These are phyloP conservation scores for Sporisorium exsertum DNA, from an alignment of 1,284 basidiomycete genomes.

Conservation along the genomic window DNA sequence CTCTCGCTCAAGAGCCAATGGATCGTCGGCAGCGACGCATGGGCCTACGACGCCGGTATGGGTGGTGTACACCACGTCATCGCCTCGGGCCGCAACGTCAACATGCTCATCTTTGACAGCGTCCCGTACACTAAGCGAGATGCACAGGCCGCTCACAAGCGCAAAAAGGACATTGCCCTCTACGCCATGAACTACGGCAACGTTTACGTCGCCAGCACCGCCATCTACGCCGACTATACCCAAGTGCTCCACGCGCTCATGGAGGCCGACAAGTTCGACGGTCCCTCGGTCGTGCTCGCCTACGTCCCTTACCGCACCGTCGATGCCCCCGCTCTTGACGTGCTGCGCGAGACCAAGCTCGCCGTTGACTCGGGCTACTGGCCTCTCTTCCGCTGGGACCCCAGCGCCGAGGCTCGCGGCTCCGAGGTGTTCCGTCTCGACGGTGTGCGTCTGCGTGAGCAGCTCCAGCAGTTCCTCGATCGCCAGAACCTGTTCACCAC, in stretches of 20 bases:
- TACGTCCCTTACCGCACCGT: constrained; percentile 88
- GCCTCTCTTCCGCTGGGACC: constrained; percentile 99
- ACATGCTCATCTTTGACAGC: constrained; percentile 95
- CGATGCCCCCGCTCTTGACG: constrained; percentile 80
- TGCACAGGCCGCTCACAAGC: constrained; percentile 63
- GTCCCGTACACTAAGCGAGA: constrained; percentile 82
- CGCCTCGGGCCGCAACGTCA: constrained; percentile 88
- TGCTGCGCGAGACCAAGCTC: constrained; percentile 95
- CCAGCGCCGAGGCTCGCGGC: constrained; percentile 78
- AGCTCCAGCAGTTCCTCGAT: constrained; percentile 94
- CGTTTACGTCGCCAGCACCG: constrained; percentile 93
- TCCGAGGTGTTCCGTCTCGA: constrained; percentile 90
- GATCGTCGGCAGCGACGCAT: constrained; percentile 97
- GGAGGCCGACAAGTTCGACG: constrained; percentile 90
- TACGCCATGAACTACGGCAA: constrained; percentile 99
- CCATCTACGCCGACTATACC: constrained; percentile 93
- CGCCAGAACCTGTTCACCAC: constrained; percentile 95
- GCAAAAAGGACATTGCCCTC: constrained; percentile 69
- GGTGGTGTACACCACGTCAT: constrained; percentile 95
- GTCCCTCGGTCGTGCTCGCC: constrained; percentile 91
- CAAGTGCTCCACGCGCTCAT: constrained; percentile 92
- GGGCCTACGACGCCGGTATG: constrained; percentile 96
- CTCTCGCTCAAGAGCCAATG: constrained; percentile 74
- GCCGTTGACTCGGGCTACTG: constrained; percentile 97
- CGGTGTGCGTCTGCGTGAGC: constrained; percentile 92